Conservation (phyloP, 2,329 filamentous ascomycete species). For the Celoporthe dispersa region DNA sequence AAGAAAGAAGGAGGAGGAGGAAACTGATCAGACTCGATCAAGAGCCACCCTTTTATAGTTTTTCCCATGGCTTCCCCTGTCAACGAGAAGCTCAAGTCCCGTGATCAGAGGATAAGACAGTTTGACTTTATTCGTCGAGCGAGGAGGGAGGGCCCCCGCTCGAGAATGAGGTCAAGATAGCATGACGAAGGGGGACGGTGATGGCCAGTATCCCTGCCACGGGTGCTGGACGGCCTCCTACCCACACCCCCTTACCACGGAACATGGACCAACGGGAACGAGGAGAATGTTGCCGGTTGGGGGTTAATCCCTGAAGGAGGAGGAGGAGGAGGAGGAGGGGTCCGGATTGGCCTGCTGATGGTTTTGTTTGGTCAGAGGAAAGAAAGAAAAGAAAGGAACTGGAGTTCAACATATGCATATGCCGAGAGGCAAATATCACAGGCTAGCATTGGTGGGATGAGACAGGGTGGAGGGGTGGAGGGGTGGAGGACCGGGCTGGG, state of each 20-base stretch:
- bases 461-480: slow-evolving; percentile 36
- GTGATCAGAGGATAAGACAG: slow-evolving; percentile 48
- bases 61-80: slow-evolving; percentile 45
- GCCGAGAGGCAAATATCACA: slow-evolving; percentile 44
- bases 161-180: slow-evolving; percentile 35
- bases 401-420: slow-evolving; percentile 43
- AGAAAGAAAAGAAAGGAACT: slow-evolving; percentile 33
- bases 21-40: slow-evolving; percentile 49
- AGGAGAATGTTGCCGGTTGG: slow-evolving; percentile 37
- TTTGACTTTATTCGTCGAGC: slow-evolving; percentile 49
- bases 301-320: slow-evolving; percentile 39
- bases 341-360: slow-evolving; percentile 37
- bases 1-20: slow-evolving; percentile 60
- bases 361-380: slow-evolving; percentile 42
- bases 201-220: slow-evolving; percentile 32
- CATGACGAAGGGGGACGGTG: slow-evolving; percentile 38
- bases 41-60: slow-evolving; percentile 67
- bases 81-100: slow-evolving; percentile 41
- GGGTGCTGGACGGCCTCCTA: slow-evolving; percentile 32
- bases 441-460: slow-evolving; percentile 42
- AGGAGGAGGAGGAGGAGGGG: slow-evolving; percentile 34
- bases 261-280: slow-evolving; percentile 35
- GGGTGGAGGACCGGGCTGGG: slow-evolving; percentile 33
- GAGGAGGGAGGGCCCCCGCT: slow-evolving; percentile 46
- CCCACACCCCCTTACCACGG: slow-evolving; percentile 29